Percentiles rank a stretch among this genome's conserved stretches.
Evolutionary conservation across 1,284 basidiomycete species (phyloP).

Genomic region (Cutaneotrichosporon mucoides): DNA sequence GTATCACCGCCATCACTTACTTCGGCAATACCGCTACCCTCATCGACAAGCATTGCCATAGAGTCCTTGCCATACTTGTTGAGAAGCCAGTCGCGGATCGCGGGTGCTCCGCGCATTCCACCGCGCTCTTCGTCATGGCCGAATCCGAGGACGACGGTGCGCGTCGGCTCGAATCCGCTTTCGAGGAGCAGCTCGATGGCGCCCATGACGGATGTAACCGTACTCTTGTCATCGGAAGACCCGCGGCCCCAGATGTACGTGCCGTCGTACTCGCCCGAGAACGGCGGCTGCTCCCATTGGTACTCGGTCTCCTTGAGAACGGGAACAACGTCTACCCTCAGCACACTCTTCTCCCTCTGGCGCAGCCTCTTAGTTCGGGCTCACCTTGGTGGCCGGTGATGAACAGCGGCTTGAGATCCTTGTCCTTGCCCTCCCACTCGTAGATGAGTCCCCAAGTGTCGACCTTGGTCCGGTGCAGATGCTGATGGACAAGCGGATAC

Average conservation of each 20-base stretch:
- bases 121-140: conserved; percentile 44
- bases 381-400: conserved; percentile 52
- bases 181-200: conserved; percentile 43
- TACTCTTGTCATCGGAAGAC: conserved; percentile 44
- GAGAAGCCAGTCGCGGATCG: conserved; percentile 43
- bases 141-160: conserved; percentile 45
- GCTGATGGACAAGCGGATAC: conserved; percentile 42
- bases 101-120: conserved; percentile 37
- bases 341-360: conserved; percentile 39
- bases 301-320: conserved; percentile 56
- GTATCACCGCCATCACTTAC: too few relatives aligned
- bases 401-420: conserved; percentile 36
- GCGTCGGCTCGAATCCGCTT: conserved; percentile 35
- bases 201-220: conserved; percentile 49
- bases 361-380: conserved; percentile 52
- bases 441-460: conserved; percentile 51
- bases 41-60: conserved; percentile 47
- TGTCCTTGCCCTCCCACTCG: conserved; percentile 25
- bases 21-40: conserved; percentile 37
- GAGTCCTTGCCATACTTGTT: conserved; percentile 44
- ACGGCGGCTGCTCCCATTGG: conserved; percentile 57
- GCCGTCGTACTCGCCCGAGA: conserved; percentile 35
- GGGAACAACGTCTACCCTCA: conserved; percentile 56
- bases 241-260: conserved; percentile 48
- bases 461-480: conserved; percentile 29